phyloP scores from a whole-genome alignment of 2,329 filamentous ascomycete genomes.

The Paecilomyces sp. region DNA sequence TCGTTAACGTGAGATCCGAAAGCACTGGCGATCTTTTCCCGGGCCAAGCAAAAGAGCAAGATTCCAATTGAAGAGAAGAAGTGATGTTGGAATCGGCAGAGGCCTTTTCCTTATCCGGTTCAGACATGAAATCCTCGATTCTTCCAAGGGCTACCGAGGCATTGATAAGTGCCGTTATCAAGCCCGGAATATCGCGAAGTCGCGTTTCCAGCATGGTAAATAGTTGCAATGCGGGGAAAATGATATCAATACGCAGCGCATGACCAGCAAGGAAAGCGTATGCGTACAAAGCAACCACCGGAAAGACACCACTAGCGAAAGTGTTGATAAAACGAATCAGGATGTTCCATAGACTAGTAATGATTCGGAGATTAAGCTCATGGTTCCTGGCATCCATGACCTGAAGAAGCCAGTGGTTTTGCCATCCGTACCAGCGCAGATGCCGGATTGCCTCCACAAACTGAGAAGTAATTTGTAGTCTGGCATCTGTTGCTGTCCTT shows the following conservation, averaged over 20 bases:
- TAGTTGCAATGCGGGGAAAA: conserved; percentile 77
- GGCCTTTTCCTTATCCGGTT: conserved; percentile 71
- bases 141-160: conserved; percentile 74
- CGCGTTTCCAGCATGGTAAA: conserved; percentile 69
- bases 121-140: conserved; percentile 79
- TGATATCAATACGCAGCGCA: conserved; percentile 68
- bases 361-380: conserved; percentile 59
- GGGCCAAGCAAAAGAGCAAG: conserved; percentile 74
- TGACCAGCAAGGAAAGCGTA: conserved; percentile 66
- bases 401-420: conserved; percentile 62
- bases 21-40: conserved; percentile 54
- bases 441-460: conserved; percentile 83
- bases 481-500: conserved; percentile 66
- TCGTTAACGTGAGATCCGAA: conserved; percentile 46
- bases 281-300: conserved; percentile 71
- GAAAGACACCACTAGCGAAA: conserved; percentile 66
- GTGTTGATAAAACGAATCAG: conserved; percentile 63
- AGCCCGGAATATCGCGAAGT: conserved; percentile 64
- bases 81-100: conserved; percentile 27
- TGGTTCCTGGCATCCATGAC: conserved; percentile 62
- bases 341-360: conserved; percentile 56
- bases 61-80: conserved; percentile 38
- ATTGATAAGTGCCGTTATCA: conserved; percentile 72
- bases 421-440: conserved; percentile 76
- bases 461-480: conserved; percentile 73